Evolutionary conservation across 2,329 filamentous ascomycete species (phyloP).

Genomic region (Xylaria sp.): DNA sequence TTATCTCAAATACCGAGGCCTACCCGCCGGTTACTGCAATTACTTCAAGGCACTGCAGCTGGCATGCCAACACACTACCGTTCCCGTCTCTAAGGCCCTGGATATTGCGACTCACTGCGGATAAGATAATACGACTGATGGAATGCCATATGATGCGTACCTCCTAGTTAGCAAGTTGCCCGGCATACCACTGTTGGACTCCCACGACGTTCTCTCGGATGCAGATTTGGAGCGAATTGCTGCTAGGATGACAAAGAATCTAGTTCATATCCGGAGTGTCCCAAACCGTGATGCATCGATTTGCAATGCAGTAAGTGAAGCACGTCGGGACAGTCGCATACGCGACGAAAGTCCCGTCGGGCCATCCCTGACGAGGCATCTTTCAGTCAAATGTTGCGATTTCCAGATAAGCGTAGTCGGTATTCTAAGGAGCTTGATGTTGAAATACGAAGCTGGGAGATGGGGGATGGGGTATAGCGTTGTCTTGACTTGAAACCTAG

Average conservation of each 20-base stretch:
- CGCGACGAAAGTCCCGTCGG: slow-evolving; percentile 39
- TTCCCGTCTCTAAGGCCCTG: slow-evolving; percentile 45
- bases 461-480: slow-evolving; percentile 28
- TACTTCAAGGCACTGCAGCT: slow-evolving; percentile 47
- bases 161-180: slow-evolving; percentile 43
- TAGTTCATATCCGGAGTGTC: slow-evolving; percentile 47
- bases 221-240: slow-evolving; percentile 40
- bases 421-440: slow-evolving; percentile 37
- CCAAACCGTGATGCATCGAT: slow-evolving; percentile 42
- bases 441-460: slow-evolving; percentile 37
- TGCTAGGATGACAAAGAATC: slow-evolving; percentile 43
- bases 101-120: slow-evolving; percentile 40
- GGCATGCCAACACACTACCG: slow-evolving; percentile 44
- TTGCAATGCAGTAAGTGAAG: slow-evolving; percentile 48
- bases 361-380: slow-evolving; percentile 47
- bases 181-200: slow-evolving; percentile 39
- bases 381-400: slow-evolving; percentile 49
- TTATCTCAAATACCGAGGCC: slow-evolving; percentile 45
- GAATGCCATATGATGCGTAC: slow-evolving; percentile 22
- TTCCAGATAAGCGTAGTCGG: slow-evolving; percentile 47
- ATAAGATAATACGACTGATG: not conserved
- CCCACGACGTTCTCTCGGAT: slow-evolving; percentile 45
- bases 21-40: slow-evolving; percentile 41
- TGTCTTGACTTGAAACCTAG: not conserved
- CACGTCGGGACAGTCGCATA: slow-evolving; percentile 48